These are phyloP conservation scores for Ustilago loliicola DNA, from an alignment of 1,284 basidiomycete genomes.

Conservation along the genomic window DNA sequence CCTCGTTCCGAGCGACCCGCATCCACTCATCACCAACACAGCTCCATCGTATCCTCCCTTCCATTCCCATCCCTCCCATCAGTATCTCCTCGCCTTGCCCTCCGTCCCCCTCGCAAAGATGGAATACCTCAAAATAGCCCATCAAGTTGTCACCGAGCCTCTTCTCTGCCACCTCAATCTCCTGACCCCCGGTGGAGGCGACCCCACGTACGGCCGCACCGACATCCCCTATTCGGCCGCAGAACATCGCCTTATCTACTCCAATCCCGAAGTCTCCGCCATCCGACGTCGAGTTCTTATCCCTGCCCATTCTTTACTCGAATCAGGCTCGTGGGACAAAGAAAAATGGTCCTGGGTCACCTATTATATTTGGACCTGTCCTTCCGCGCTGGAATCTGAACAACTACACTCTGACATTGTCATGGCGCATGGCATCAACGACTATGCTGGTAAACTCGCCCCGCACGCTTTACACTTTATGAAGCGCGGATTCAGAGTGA, in stretches of 20 bases:
- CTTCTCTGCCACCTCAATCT: slow-evolving; percentile 59
- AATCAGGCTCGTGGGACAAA: slow-evolving; percentile 44
- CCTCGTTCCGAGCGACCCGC: neutral
- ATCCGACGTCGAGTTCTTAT: slow-evolving; percentile 57
- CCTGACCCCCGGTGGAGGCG: slow-evolving; percentile 54
- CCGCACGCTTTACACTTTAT: slow-evolving; percentile 72
- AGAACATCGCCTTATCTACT: slow-evolving; percentile 64
- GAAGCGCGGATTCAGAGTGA: slow-evolving; percentile 73
- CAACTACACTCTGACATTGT: slow-evolving; percentile 60
- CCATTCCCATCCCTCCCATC: neutral
- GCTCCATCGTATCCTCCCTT: neutral
- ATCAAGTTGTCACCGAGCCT: slow-evolving; percentile 64
- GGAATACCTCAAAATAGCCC: slow-evolving; percentile 43
- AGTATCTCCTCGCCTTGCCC: neutral
- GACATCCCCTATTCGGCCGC: slow-evolving; percentile 51
- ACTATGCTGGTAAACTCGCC: slow-evolving; percentile 69
- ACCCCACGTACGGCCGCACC: slow-evolving; percentile 65
- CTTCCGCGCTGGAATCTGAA: slow-evolving; percentile 41
- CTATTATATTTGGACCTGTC: slow-evolving; percentile 65
- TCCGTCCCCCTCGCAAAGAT: slow-evolving; percentile 14
- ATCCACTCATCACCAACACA: no score
- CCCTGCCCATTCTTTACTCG: slow-evolving; percentile 42
- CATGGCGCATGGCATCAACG: slow-evolving; percentile 67
- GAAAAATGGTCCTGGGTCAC: slow-evolving; percentile 54
- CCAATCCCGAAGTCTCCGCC: slow-evolving; percentile 61